Percentiles rank a stretch among this genome's conserved stretches.
Evolutionary conservation across 176 grass and related monocot species (phyloP).

Genomic region (Musa beccarii): DNA sequence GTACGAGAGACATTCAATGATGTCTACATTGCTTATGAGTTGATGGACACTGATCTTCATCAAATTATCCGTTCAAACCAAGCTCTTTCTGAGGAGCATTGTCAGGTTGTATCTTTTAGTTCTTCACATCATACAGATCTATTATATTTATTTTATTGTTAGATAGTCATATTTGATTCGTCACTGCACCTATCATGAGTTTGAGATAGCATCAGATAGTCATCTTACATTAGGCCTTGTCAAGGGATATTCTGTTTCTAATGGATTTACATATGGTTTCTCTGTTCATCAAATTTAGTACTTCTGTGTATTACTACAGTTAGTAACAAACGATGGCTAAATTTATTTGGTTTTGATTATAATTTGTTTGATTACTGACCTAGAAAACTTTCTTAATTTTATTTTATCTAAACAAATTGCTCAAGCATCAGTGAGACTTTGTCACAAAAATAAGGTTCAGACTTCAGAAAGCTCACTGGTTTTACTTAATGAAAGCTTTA

Average conservation of each 20-base stretch:
- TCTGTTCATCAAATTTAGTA: neutral
- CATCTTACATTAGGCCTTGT: neutral
- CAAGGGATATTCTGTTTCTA: neutral
- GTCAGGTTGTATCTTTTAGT: conserved; percentile 43
- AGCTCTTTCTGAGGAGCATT: conserved; percentile 95
- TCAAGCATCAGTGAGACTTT: neutral
- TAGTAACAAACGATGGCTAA: too few species aligned
- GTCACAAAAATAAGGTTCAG: neutral
- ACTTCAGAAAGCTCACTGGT: neutral
- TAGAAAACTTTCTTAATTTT: neutral
- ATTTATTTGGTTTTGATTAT: too few species aligned
- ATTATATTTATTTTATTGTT: neutral
- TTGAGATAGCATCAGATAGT: neutral
- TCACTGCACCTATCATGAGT: neutral
- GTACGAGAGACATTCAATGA: conserved; percentile 74
- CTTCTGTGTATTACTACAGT: too few species aligned
- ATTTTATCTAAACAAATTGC: neutral
- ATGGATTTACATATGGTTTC: neutral
- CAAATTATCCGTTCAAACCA: conserved; percentile 99
- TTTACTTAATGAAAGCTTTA: neutral
- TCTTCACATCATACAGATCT: neutral
- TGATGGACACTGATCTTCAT: conserved; percentile 99
- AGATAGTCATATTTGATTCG: neutral
- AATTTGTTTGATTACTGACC: too few species aligned
- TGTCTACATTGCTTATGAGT: conserved; percentile 92